Evolutionary conservation across 345 rosid species (phyloP).

Genomic region (Anastatica hierochuntica): DNA sequence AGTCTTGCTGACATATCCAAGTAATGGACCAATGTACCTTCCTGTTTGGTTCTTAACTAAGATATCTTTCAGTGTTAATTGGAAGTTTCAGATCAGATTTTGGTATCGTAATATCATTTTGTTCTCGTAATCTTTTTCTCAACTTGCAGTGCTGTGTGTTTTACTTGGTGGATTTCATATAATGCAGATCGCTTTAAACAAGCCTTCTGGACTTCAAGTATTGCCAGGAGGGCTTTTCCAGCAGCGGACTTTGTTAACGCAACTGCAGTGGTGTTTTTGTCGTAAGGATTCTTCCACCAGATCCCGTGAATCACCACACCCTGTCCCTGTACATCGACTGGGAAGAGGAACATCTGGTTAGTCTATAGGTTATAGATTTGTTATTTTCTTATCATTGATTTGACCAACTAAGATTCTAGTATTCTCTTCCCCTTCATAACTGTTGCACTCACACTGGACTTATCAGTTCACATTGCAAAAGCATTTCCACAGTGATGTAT

Average conservation of each 20-base stretch:
- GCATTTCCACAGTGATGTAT: not conserved
- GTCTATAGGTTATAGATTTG: not conserved
- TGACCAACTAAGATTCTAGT: not conserved
- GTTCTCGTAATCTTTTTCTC: not conserved
- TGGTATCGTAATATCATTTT: no score
- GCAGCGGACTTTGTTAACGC: constrained; percentile 73
- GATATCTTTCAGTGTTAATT: no score
- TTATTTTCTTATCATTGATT: not conserved
- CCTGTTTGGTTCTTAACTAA: no score
- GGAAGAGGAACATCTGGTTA: constrained; percentile 95
- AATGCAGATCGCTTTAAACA: constrained; percentile 70
- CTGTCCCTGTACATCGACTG: constrained; percentile 81
- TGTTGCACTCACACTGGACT: not conserved
- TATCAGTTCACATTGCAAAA: not conserved
- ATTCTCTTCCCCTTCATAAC: not conserved
- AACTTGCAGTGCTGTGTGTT: constrained; percentile 5
- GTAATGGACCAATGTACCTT: not conserved
- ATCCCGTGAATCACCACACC: constrained; percentile 37
- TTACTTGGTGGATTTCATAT: not conserved
- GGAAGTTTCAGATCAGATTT: no score
- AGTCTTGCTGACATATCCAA: no score
- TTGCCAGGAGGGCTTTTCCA: constrained; percentile 92
- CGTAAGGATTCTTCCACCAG: constrained; percentile 21
- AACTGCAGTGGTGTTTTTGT: constrained; percentile 56
- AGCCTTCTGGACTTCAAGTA: constrained; percentile 91